A percentile compares a stretch with the other conserved stretches of the same genome.
Conservation (phyloP, 106 monocot species). For the Acorus gramineus region DNA sequence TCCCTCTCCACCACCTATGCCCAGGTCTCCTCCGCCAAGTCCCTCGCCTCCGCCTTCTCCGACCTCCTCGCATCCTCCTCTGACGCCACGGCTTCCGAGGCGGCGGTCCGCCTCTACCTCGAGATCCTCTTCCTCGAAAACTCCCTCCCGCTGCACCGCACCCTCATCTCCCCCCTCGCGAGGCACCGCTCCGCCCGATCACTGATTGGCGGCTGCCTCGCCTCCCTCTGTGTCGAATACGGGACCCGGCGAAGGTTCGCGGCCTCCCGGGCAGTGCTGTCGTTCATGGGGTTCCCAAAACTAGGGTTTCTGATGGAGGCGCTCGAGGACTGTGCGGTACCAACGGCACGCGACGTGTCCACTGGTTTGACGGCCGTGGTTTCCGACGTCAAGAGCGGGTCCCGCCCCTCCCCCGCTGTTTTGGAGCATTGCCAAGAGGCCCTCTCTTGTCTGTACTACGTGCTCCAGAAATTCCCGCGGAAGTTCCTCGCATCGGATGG, state of each 20-base stretch:
- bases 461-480: slow-evolving; percentile 69
- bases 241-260: slow-evolving; percentile 28
- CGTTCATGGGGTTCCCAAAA: slow-evolving; percentile 80
- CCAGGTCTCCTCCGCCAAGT: slow-evolving; percentile 51
- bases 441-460: slow-evolving; percentile 94
- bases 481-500: slow-evolving; percentile 33
- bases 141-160: slow-evolving; percentile 87
- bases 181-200: slow-evolving; percentile 41
- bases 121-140: slow-evolving; percentile 90
- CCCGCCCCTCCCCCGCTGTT: slow-evolving; percentile 63
- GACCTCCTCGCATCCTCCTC: slow-evolving; percentile 51
- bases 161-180: slow-evolving; percentile 64
- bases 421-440: slow-evolving; percentile 99
- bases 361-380: slow-evolving; percentile 42
- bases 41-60: slow-evolving; percentile 52
- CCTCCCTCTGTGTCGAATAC: slow-evolving; percentile 43
- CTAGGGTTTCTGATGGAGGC: slow-evolving; percentile 67
- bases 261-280: slow-evolving; percentile 66
- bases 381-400: slow-evolving; percentile 44
- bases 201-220: slow-evolving; percentile 43
- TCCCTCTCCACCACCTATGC: slow-evolving; percentile 71
- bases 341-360: slow-evolving; percentile 55
- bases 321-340: slow-evolving; percentile 44
- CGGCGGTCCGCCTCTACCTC: slow-evolving; percentile 28
- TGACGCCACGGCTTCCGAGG: background rate